Base-by-base conservation (phyloP, 2,329 filamentous ascomycete species). In the Neoascochyta sp. region DNA sequence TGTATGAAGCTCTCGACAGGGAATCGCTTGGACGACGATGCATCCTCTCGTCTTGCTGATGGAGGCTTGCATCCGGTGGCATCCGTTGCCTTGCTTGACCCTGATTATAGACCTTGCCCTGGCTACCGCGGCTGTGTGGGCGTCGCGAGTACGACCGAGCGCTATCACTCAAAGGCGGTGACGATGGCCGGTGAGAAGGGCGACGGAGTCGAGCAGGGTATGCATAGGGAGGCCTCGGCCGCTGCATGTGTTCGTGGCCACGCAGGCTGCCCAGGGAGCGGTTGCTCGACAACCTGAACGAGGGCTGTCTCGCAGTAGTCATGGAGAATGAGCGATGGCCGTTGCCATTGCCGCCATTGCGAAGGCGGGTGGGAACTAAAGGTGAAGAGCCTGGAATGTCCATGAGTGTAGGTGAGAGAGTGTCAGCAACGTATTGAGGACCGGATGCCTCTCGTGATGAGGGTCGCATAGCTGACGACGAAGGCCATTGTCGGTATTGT, bases 251-350 rank as follows among this genome's bases (percentile, higher is more conserved):
- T 13, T 64, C 65, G 25, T 65, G 59, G 35, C 62, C 60, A 43
- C 68, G 63, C 23, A 71, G 45, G 43, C 65, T 72, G 11, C 60
- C 59, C n/a, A 63, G 52, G 8, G 69, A 72, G 13, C 62, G 61
- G 39, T 67, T 63, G 39, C 57, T 63, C 5, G 65, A 60, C 29
- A 70, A 46, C 24, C 47, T 57, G 24, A 54, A 57, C 10, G 45
- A 41, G 5, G 62, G 55, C 23, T 56, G 60, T 18, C 44, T 44
- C 4, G 58, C 53, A 23, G 53, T 41, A 12, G 54, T 51, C 56
- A 70, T 52, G 7, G 54, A 58, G 52, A 68, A 49, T 5, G 68
- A 71, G 38, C 69, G 62, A 28, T 63, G 62, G 27, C 38, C 43
- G 21, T 68, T 49, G 23, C 46, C 34, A 27, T 44, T 45, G 16